Base-by-base conservation (phyloP, 371 early-diverging fungal genomes). In the Apophysomyces sp. region DNA sequence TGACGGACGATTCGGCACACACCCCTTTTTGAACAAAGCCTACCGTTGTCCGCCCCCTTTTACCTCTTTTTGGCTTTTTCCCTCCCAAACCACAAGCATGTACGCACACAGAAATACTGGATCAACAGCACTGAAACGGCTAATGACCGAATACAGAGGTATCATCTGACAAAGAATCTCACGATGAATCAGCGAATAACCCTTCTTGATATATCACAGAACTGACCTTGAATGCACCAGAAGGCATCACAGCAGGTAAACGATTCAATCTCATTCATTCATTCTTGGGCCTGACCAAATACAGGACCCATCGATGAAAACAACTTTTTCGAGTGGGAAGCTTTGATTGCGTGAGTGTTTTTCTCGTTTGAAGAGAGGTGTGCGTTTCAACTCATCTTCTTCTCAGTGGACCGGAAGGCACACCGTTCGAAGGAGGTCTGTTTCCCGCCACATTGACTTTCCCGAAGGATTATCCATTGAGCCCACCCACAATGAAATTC, bases 91-190 rank as follows among this genome's bases (percentile, higher is more conserved):
- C 49, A 21, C 9, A 21, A 44, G 21, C 16, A 81, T 78, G 81
- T 76, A 78, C 44, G 58, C 53, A 52, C 72, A 63, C 65, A 72
- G 78, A 63, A 70, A 63, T 37, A 70, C 72, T 55, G 86, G 85
- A 52, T 77, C 89, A 6, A 94, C 97, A 12, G 97, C 98, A 36
- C 73, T 97, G 52, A 95, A 94, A 77, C 87, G 98, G 57, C 83
- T 98, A 57, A 95, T 98, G 96, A 96, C 92, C 27, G 98, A 98
- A 74, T 98, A 98, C 76, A 87, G 85, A 80, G 95, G 94, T 92
- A 74, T 51, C 21, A 53, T 36, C 16, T 39, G 13, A 31, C 18
- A 15, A 30, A 16, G 9, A 36, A 21, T 1, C 16, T n/a, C n/a
- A n/a, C n/a, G n/a, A n/a, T n/a, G n/a, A n/a, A 37, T 36, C 21